These are phyloP conservation scores for Phlyctochytrium bullatum DNA, from an alignment of 192 early-diverging fungal species.

Conservation along the genomic window DNA sequence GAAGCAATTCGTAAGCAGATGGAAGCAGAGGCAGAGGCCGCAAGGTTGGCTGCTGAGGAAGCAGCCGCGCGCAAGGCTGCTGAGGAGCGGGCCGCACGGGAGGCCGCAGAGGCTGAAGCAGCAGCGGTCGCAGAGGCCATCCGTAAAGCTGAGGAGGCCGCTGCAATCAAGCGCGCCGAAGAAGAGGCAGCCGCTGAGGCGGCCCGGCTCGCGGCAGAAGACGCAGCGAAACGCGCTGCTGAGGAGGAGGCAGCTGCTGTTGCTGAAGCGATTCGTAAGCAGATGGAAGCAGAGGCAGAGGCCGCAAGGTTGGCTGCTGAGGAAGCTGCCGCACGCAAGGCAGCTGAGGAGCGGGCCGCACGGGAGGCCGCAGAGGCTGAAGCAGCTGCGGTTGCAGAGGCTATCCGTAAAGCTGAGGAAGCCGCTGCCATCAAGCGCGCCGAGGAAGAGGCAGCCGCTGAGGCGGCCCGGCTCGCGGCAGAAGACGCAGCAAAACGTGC, in stretches of 20 bases:
- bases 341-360: slow-evolving; percentile 2
- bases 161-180: slow-evolving; percentile 1
- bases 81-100: neutral
- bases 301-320: neutral
- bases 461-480: neutral
- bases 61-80: slow-evolving; percentile 5
- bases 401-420: neutral
- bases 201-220: neutral
- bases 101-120: neutral
- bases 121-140: neutral
- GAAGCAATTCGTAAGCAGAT: slow-evolving; percentile 3
- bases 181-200: neutral
- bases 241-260: slow-evolving; percentile 9
- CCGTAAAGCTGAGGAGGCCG: neutral
- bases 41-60: neutral
- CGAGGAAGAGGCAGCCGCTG: neutral
- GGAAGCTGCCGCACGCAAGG: slow-evolving; percentile 5
- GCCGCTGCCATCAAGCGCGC: neutral
- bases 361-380: neutral
- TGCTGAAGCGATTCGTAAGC: slow-evolving; percentile 4
- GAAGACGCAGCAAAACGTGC: neutral
- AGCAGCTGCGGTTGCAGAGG: neutral
- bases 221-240: neutral
- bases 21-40: slow-evolving; percentile 2
- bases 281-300: slow-evolving; percentile 7